Percentiles rank a stretch among this genome's conserved stretches.
Evolutionary conservation across 2,329 filamentous ascomycete species (phyloP).

Genomic region (Alternaria gansuensis): DNA sequence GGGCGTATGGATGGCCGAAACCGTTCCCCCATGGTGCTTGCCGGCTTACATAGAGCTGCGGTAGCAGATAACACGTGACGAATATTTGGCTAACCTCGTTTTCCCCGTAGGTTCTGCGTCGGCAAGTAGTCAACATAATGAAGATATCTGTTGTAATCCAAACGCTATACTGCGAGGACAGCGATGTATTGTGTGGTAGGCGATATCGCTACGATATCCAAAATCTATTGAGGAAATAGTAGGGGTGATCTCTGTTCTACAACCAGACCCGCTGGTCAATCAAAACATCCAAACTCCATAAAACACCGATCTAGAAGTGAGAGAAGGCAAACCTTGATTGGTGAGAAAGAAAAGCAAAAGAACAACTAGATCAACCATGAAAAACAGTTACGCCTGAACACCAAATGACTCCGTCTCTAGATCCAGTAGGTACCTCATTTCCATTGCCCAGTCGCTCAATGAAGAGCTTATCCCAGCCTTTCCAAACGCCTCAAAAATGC

Average conservation of each 20-base stretch:
- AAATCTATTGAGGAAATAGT: neutral
- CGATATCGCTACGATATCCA: neutral
- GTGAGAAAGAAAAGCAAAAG: neutral
- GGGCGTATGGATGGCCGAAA: constrained; percentile 6
- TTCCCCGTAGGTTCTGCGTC: constrained; percentile 35
- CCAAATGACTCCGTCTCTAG: constrained; percentile 19
- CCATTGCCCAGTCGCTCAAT: constrained; percentile 20
- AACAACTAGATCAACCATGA: neutral
- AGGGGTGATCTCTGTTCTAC: constrained; percentile 1
- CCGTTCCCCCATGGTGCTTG: constrained; percentile 8
- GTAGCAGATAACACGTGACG: neutral
- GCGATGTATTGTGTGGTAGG: neutral
- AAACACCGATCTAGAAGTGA: neutral
- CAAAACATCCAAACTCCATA: neutral
- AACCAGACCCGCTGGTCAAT: neutral
- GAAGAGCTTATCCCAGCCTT: constrained; percentile 26
- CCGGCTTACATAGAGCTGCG: constrained; percentile 19
- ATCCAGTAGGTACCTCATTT: constrained; percentile 5
- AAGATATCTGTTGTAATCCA: neutral
- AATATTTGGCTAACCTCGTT: constrained; percentile 13
- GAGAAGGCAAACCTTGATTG: neutral
- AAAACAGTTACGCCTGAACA: constrained; percentile 9
- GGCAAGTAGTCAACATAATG: constrained; percentile 26
- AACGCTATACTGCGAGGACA: neutral
- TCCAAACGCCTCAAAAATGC: constrained; percentile 1